Evolutionary conservation across 1,284 basidiomycete species (phyloP).

Genomic region (Xerocomus nothofagi): DNA sequence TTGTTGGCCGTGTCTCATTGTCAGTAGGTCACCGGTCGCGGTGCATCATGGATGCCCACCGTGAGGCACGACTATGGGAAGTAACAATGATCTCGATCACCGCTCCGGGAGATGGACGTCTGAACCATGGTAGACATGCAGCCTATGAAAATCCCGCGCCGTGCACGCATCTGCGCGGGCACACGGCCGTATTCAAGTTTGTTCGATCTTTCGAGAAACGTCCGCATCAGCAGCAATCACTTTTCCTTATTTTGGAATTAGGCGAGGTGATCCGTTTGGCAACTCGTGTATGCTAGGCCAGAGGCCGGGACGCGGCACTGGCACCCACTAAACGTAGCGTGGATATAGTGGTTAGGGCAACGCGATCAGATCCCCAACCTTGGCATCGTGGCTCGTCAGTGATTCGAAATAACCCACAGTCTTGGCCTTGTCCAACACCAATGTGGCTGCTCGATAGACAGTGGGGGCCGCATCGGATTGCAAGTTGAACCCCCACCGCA

Average conservation of each 20-base stretch:
- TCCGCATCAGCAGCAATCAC: not conserved
- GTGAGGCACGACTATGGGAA: not conserved
- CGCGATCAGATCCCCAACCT: slow-evolving; percentile 1
- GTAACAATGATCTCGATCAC: not conserved
- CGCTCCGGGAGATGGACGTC: too few relatives aligned
- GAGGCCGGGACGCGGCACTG: not conserved
- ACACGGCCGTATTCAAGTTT: too few relatives aligned
- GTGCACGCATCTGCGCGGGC: not conserved
- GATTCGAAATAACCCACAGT: not conserved
- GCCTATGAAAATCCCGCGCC: not conserved
- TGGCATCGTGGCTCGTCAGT: not conserved
- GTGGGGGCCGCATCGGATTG: slow-evolving; percentile 1
- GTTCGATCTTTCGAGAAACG: not conserved
- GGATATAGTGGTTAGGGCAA: not conserved
- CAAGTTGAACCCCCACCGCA: not conserved
- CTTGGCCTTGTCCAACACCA: not conserved
- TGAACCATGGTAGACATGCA: not conserved
- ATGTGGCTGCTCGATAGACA: not conserved
- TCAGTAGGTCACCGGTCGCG: not conserved
- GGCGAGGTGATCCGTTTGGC: not conserved
- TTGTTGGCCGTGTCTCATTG: not conserved
- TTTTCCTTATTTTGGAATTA: not conserved
- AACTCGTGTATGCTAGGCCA: not conserved
- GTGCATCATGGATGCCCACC: not conserved
- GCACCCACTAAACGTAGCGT: too few relatives aligned